phyloP scores from a whole-genome alignment of 2,329 filamentous ascomycete species.

The Xylariaceae sp. region DNA sequence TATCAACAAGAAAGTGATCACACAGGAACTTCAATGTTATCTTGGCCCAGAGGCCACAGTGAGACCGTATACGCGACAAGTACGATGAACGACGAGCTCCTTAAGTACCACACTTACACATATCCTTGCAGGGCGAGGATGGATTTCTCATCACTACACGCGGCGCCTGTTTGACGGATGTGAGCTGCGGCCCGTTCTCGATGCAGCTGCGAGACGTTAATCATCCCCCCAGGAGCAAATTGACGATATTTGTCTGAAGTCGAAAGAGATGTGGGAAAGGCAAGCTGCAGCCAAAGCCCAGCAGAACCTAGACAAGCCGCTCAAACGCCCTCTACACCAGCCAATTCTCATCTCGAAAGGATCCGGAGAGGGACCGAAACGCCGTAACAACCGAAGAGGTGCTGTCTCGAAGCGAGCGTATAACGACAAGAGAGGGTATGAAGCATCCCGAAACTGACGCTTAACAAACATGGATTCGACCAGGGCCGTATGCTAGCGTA shows the following conservation, averaged over 20 bases:
- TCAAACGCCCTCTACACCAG: constrained; percentile 64
- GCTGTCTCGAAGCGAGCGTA: constrained; percentile 39
- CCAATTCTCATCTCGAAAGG: constrained; percentile 59
- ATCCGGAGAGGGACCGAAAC: constrained; percentile 44
- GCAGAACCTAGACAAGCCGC: constrained; percentile 54
- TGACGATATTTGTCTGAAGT: constrained; percentile 67
- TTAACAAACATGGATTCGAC: constrained; percentile 26
- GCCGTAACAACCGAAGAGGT: constrained; percentile 45
- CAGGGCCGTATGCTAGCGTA: constrained; percentile 23
- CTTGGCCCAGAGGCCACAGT: constrained; percentile 65
- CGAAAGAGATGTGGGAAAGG: constrained; percentile 63
- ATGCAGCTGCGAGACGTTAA: constrained; percentile 16
- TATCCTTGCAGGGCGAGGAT: constrained; percentile 60
- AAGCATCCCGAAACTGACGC: constrained; percentile 37
- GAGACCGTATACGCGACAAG: constrained; percentile 62
- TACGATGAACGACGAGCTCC: constrained; percentile 43
- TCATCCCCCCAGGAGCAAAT: constrained; percentile 61
- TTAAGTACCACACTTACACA: constrained; percentile 34
- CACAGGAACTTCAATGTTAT: constrained; percentile 63
- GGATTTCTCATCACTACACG: constrained; percentile 66
- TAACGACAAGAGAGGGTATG: constrained; percentile 41
- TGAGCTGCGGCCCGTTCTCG: constrained; percentile 46
- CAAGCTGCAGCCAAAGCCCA: constrained; percentile 59
- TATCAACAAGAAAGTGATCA: constrained; percentile 67
- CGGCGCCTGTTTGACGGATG: constrained; percentile 64